Base-by-base conservation (phyloP, 306 rosid species). In the Ormosia emarginata region DNA sequence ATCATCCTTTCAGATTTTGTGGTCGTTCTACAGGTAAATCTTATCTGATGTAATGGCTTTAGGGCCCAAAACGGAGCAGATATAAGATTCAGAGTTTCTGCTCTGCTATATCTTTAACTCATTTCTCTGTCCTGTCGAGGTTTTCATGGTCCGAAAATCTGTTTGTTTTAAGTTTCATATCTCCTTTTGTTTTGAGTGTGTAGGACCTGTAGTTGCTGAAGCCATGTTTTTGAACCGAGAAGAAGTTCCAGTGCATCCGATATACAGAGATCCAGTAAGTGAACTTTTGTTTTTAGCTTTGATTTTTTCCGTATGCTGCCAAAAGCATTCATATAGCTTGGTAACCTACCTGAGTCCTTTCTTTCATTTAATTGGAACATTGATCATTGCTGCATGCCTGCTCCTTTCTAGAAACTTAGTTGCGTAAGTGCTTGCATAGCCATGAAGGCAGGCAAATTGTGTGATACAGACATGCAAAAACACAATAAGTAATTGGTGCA, bases 171-270 rank as follows among this genome's bases (percentile, higher is more conserved):
- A 24, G 24, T 24, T 24, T 24, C 24, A 24, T 24, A 0, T 24
- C 24, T 24, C 24, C 24, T 24, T 24, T 24, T 24, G 53, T 81
- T 52, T 82, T 89, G 83, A 44, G 79, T 90, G 77, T 83, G 84
- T 64, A 95, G 99, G 99, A 71, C 99, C 99, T 65, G 98, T 95
- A 9, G 96, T 95, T 63, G 98, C 97, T 0, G 99, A 95, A 65
- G 99, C 98, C 11, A 93, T 89, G 98, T 95, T 95, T 77, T 82
- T 95, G 82, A 93, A 93, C 78, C 97, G 98, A 0, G 99, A 95
- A 90, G 99, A 95, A 82, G 91, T 95, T 87, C 95, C 99, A 4
- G 92, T 95, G 68, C 92, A 90, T 81, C 98, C 99, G 33, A 77
- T 95, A 50, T 95, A 93, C 82, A 89, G 99, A 86, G 99, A 95